Percentiles rank a stretch among this genome's conserved stretches.
phyloP scores from a whole-genome alignment of 345 rosid species.

The Clarkia xantiana region DNA sequence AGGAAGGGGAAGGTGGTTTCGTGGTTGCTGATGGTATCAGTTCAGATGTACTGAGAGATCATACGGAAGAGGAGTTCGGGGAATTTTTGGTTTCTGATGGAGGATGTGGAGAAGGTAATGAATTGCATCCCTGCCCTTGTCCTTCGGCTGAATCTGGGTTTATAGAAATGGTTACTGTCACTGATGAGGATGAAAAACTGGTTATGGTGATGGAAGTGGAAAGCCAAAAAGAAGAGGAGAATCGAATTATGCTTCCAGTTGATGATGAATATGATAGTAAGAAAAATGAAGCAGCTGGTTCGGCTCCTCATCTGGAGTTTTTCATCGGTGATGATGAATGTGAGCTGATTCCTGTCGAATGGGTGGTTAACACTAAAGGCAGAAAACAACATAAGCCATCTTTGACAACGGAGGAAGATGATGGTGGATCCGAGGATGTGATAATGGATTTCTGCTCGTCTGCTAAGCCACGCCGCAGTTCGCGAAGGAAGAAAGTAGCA shows the following conservation, averaged over 20 bases:
- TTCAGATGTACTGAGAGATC: constrained; percentile 13
- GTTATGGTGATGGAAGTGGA: constrained; percentile 18
- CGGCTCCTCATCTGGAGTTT: constrained; percentile 49
- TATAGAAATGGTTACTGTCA: constrained; percentile 5
- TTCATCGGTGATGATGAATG: constrained; percentile 60
- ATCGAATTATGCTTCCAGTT: constrained; percentile 12
- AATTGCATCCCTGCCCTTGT: too few relatives aligned
- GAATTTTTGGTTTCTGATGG: constrained; percentile 5
- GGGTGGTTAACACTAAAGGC: constrained; percentile 13
- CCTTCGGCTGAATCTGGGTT: constrained; percentile 18
- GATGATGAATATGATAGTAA: neutral
- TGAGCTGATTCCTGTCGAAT: constrained; percentile 71
- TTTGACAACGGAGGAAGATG: constrained; percentile 29
- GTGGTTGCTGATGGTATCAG: constrained; percentile 14
- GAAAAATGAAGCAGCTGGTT: constrained; percentile 10
- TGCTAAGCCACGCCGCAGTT: neutral
- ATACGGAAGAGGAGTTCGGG: constrained; percentile 5
- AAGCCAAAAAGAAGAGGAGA: constrained; percentile 9
- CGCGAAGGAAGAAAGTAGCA: too few relatives aligned
- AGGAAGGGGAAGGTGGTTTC: constrained; percentile 12
- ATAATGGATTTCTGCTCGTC: constrained; percentile 49
- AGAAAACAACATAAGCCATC: constrained; percentile 5
- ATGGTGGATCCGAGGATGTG: constrained; percentile 39
- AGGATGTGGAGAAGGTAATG: constrained; percentile 17
- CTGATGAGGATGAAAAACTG: constrained; percentile 18